Evolutionary conservation across 2,329 filamentous ascomycete genomes (phyloP).

Genomic region (Microsporum canis): DNA sequence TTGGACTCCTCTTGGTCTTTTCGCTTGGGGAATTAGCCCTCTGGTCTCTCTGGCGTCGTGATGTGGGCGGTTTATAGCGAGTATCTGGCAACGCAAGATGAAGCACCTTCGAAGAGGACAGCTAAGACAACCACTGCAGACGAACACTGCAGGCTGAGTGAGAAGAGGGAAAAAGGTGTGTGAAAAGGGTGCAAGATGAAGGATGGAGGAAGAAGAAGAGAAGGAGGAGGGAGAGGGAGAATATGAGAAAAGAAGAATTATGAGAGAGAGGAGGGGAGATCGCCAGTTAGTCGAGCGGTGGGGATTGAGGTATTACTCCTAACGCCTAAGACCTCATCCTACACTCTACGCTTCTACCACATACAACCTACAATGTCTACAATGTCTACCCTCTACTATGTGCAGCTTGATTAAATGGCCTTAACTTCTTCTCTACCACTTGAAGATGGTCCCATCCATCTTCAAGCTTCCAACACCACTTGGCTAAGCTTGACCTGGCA

Average conservation of each 20-base stretch:
- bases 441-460: background rate
- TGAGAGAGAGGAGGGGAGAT: background rate
- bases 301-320: slow-evolving; percentile 2
- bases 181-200: background rate
- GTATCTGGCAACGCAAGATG: background rate
- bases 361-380: background rate
- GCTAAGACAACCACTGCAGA: too few species aligned
- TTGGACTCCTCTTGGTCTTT: background rate
- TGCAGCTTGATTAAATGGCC: background rate
- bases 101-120: too few species aligned
- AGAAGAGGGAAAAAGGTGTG: background rate
- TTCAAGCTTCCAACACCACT: background rate
- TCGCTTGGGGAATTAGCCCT: background rate
- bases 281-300: background rate
- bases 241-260: background rate
- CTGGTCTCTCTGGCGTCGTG: too few species aligned
- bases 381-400: background rate
- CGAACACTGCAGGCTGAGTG: background rate
- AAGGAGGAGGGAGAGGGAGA: background rate
- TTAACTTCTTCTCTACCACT: too few species aligned
- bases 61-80: too few species aligned
- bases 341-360: background rate
- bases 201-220: background rate
- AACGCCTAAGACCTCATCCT: background rate
- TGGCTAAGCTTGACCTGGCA: background rate